A percentile compares a stretch with the other conserved stretches of the same genome.
These are phyloP conservation scores for Eragrostis nindensis DNA, from an alignment of 176 grass and related monocot genomes.

Conservation along the genomic window DNA sequence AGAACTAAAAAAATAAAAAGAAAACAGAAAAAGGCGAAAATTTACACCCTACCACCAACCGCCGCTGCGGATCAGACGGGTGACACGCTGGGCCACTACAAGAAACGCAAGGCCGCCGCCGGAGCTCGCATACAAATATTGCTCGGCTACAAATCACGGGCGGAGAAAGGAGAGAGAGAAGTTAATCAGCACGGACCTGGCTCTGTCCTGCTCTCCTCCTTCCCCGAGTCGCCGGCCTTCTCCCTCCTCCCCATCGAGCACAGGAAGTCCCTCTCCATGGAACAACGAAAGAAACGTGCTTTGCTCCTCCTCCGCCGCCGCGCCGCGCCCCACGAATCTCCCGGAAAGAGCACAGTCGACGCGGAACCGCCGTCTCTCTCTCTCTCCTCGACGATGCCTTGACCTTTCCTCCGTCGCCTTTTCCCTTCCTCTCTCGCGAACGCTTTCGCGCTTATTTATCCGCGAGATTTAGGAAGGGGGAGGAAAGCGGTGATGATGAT, in stretches of 20 bases:
- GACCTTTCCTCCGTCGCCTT: conserved; percentile 14
- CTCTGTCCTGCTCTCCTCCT: not conserved
- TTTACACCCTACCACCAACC: not conserved
- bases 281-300: not conserved
- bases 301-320: not conserved
- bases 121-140: not conserved
- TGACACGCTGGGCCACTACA: not conserved
- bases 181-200: conserved; percentile 41
- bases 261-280: conserved; percentile 89
- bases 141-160: not conserved
- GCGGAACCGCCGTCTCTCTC: not conserved
- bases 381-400: conserved; percentile 28
- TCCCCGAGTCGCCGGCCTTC: conserved; percentile 23
- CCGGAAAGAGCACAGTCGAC: too few species aligned
- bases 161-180: not conserved
- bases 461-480: conserved; percentile 40
- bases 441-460: conserved; percentile 38
- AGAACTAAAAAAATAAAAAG: not conserved
- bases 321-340: conserved; percentile 19
- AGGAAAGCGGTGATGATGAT: conserved; percentile 23
- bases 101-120: not conserved
- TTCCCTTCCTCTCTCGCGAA: not conserved
- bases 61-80: not conserved
- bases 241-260: conserved; percentile 50
- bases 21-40: not conserved